A percentile compares a stretch with the other conserved stretches of the same genome.
Evolutionary conservation across 2,329 filamentous ascomycete species (phyloP).

Genomic region (Ambrosiella cleistominuta): DNA sequence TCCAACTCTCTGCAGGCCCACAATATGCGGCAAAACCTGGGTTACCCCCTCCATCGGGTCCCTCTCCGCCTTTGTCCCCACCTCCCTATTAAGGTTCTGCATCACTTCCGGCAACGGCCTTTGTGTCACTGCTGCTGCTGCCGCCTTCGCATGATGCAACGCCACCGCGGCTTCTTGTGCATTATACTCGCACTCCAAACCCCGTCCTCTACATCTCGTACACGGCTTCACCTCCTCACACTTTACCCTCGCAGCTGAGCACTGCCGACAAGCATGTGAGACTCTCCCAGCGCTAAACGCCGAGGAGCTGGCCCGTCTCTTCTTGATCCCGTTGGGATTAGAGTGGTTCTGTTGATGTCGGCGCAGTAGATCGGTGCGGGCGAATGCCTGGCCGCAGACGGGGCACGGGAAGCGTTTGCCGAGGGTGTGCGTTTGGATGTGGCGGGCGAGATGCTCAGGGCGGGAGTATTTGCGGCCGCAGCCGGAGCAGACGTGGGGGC

Average conservation of each 20-base stretch:
- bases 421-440: conserved; percentile 33
- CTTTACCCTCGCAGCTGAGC: conserved; percentile 34
- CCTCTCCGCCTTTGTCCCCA: too few relatives aligned
- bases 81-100: neutral
- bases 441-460: conserved; percentile 35
- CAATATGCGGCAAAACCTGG: too few relatives aligned
- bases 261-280: conserved; percentile 34
- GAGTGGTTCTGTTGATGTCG: conserved; percentile 34
- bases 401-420: conserved; percentile 32
- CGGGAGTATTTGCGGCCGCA: conserved; percentile 34
- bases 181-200: conserved; percentile 27
- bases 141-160: conserved; percentile 13
- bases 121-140: conserved; percentile 2
- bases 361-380: conserved; percentile 35
- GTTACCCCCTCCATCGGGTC: too few relatives aligned
- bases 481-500: conserved; percentile 29
- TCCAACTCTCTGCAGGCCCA: too few relatives aligned
- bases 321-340: conserved; percentile 29
- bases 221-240: conserved; percentile 39
- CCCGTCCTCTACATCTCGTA: conserved; percentile 30
- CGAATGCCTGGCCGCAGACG: conserved; percentile 36
- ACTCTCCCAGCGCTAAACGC: conserved; percentile 31
- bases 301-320: conserved; percentile 27
- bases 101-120: neutral
- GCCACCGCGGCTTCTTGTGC: conserved; percentile 18